Evolutionary conservation across 305 asterid species (phyloP).

Genomic region (Solanum hybrid): DNA sequence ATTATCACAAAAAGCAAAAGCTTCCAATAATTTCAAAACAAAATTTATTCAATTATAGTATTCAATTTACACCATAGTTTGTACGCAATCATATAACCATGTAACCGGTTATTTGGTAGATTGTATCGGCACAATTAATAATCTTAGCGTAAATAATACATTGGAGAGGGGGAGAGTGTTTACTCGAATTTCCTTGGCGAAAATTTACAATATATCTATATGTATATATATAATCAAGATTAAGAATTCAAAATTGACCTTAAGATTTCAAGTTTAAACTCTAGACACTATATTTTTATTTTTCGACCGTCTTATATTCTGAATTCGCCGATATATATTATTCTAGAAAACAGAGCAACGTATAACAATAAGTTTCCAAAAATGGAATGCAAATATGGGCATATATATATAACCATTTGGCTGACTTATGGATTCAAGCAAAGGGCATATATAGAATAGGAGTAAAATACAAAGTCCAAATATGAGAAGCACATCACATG

Average conservation of each 20-base stretch:
- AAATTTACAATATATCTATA: not conserved
- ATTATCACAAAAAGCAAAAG: not conserved
- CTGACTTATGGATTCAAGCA: not conserved
- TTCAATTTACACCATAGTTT: not conserved
- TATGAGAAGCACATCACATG: not conserved
- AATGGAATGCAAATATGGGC: not conserved
- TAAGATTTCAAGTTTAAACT: rapidly evolving
- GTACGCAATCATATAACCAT: not conserved
- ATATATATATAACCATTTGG: not conserved
- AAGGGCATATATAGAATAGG: not conserved
- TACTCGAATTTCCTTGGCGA: rapidly evolving
- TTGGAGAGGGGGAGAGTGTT: not conserved
- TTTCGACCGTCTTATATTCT: not conserved
- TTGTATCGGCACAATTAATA: not conserved
- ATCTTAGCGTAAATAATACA: not conserved
- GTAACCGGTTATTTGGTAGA: not conserved
- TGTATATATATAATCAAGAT: not conserved
- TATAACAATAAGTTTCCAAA: not conserved
- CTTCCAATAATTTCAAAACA: not conserved
- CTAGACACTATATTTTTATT: not conserved
- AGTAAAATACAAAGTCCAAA: not conserved
- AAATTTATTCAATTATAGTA: not conserved
- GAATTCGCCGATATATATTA: not conserved
- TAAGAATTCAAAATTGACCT: not conserved
- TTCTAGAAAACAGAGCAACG: not conserved